Evolutionary conservation across 176 grass and related monocot species (phyloP).

Genomic region (Oryza rufipogon): DNA sequence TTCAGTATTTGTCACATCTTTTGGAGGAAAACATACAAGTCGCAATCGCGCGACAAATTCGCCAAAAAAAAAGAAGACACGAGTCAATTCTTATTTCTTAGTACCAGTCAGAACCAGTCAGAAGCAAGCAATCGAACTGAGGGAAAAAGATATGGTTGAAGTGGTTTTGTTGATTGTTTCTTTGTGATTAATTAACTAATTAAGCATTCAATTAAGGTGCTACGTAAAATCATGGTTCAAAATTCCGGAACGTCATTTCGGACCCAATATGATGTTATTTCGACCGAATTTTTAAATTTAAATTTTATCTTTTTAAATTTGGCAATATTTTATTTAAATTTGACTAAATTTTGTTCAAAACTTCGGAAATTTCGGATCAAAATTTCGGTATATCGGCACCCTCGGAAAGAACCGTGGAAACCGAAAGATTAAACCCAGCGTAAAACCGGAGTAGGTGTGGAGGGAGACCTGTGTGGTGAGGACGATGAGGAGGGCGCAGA

Average conservation of each 20-base stretch:
- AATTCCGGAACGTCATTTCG: too few relatives aligned
- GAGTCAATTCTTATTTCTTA: not conserved
- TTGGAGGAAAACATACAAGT: not conserved
- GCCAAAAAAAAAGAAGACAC: not conserved
- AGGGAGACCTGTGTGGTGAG: slow-evolving; percentile 79
- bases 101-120: not conserved
- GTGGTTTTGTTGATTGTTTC: not conserved
- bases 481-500: slow-evolving; percentile 82
- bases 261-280: too few relatives aligned
- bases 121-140: not conserved
- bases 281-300: too few relatives aligned
- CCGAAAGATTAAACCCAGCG: too few relatives aligned
- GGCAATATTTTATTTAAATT: too few relatives aligned
- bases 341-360: too few relatives aligned
- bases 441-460: not conserved
- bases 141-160: not conserved
- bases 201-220: not conserved
- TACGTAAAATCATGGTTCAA: too few relatives aligned
- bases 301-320: too few relatives aligned
- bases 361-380: too few relatives aligned
- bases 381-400: too few relatives aligned
- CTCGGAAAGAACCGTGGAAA: too few relatives aligned
- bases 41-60: slow-evolving; percentile 17
- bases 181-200: not conserved
- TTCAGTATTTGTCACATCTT: slow-evolving; percentile 12